Evolutionary conservation across 225 moss, liverwort and hornwort species (phyloP).

Genomic region (Lunularia cruciata): DNA sequence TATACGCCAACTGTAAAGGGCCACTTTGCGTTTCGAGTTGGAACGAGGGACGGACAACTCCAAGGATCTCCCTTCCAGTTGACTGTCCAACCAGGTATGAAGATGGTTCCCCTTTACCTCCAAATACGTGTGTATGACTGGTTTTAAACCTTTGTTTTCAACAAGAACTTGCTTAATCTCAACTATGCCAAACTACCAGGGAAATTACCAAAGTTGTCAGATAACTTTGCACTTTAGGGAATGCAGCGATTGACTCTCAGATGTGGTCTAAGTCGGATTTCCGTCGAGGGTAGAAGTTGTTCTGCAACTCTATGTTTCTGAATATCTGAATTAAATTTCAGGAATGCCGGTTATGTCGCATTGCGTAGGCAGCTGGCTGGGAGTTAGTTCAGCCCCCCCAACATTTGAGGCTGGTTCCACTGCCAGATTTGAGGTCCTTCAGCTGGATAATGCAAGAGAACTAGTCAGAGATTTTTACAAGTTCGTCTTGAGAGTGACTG

Average conservation of each 20-base stretch:
- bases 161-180: too few species aligned
- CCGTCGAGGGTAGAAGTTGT: too few species aligned
- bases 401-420: background rate
- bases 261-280: too few species aligned
- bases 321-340: too few species aligned
- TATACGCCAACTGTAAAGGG: background rate
- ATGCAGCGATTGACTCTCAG: too few species aligned
- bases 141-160: too few species aligned
- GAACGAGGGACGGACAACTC: background rate
- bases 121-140: too few species aligned
- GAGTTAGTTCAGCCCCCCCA: background rate
- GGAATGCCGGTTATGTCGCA: background rate
- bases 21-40: background rate
- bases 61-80: slow-evolving; percentile 8
- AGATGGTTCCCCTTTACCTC: too few species aligned
- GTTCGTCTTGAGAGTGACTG: slow-evolving; percentile 2
- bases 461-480: background rate
- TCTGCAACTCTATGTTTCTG: too few species aligned
- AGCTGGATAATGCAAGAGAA: background rate
- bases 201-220: too few species aligned
- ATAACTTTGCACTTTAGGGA: too few species aligned
- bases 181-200: too few species aligned
- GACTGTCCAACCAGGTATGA: background rate
- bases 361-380: slow-evolving; percentile 1
- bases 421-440: background rate